A percentile compares a stretch with the other conserved stretches of the same genome.
Evolutionary conservation across 176 grass and related monocot species (phyloP).

Genomic region (Olyra latifolia): DNA sequence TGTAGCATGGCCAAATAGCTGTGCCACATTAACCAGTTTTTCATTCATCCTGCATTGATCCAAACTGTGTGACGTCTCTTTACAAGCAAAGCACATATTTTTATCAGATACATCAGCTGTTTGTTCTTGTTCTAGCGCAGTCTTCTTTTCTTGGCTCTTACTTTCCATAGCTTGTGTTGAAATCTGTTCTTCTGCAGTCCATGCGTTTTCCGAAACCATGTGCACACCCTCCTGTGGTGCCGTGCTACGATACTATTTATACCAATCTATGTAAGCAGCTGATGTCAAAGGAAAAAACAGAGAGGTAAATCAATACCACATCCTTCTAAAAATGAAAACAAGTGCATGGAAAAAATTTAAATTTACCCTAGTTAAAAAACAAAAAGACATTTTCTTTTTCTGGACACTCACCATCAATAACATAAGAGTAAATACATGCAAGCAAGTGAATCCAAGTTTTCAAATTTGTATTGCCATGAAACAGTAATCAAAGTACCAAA

Average conservation of each 20-base stretch:
- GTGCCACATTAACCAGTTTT: slow-evolving; percentile 2
- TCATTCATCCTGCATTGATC: slow-evolving; percentile 34
- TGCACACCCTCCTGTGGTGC: not conserved
- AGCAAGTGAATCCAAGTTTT: not conserved
- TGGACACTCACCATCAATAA: slow-evolving; percentile 9
- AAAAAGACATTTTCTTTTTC: not conserved
- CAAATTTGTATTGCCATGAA: not conserved
- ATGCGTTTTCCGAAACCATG: not conserved
- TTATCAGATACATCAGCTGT: not conserved
- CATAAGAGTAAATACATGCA: not conserved
- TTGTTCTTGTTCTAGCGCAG: not conserved
- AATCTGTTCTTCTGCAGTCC: not conserved
- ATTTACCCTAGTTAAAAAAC: slow-evolving; percentile 6
- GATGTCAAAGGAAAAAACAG: not conserved
- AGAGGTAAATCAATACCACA: not conserved
- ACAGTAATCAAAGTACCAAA: not conserved
- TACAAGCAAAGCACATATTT: slow-evolving; percentile 41
- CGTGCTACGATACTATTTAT: slow-evolving; percentile 3
- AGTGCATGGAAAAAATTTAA: not conserved
- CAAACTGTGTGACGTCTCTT: slow-evolving; percentile 33
- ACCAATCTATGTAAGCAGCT: slow-evolving; percentile 21
- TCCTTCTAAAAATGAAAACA: slow-evolving; percentile 1
- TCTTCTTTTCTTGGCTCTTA: not conserved
- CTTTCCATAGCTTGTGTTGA: slow-evolving; percentile 13
- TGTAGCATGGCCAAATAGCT: slow-evolving; percentile 43